Evolutionary conservation across 2,329 filamentous ascomycete species (phyloP).

Genomic region (Colletotrichum sp.): DNA sequence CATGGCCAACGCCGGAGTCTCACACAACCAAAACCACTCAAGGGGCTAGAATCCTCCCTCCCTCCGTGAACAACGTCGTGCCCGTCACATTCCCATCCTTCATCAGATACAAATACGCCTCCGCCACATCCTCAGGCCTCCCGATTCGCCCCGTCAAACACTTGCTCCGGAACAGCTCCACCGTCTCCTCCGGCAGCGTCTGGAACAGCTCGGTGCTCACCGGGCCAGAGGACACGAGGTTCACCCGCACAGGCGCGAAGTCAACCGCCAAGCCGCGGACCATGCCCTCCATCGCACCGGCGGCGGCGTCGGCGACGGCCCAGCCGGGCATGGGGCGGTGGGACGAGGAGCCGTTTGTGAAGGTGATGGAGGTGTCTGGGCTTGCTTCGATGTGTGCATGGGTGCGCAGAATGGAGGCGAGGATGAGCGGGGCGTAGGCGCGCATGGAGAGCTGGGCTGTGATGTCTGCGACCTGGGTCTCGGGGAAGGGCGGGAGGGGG

Average conservation of each 20-base stretch:
- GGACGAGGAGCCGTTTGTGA: slow-evolving; percentile 7
- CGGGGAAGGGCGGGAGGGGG: background rate
- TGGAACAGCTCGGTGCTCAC: background rate
- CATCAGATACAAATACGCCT: slow-evolving; percentile 49
- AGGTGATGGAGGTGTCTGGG: background rate
- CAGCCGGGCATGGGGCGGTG: slow-evolving; percentile 3
- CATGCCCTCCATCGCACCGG: background rate
- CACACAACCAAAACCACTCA: background rate
- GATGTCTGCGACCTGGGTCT: background rate
- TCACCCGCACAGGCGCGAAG: background rate
- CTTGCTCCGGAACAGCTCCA: background rate
- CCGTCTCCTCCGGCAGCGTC: background rate
- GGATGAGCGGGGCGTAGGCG: background rate
- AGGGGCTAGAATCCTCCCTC: slow-evolving; percentile 18
- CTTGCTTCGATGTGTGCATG: background rate
- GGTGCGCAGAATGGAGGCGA: background rate
- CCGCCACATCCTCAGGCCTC: slow-evolving; percentile 43
- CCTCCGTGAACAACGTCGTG: slow-evolving; percentile 28
- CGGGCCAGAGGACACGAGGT: background rate
- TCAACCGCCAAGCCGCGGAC: background rate
- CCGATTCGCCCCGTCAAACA: background rate
- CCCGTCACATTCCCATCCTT: slow-evolving; percentile 44
- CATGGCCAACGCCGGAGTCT: background rate
- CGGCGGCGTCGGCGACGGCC: background rate
- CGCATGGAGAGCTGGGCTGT: background rate